Evolutionary conservation across 257 asterid species (phyloP), one percentile per base, ranked within the genome.

Genomic region (Apocynum venetum): DNA sequence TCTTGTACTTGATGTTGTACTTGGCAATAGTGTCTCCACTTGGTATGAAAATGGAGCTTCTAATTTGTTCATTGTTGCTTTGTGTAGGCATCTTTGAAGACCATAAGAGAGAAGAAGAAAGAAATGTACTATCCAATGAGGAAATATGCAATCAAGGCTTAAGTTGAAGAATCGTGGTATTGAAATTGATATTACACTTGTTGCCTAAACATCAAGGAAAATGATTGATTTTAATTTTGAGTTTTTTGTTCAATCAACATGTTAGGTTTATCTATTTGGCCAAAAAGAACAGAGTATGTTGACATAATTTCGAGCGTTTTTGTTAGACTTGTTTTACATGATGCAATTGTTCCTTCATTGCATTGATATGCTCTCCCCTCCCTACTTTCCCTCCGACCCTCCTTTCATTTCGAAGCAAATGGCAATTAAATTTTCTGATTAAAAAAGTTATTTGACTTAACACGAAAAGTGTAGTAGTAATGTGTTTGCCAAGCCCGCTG

Each of bases 81-180:
- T 79, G 44, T 86, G 77, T 72, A 92, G 96, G 93, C 83, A 35
- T 88, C 90, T 61, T 78, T 91, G 91, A 91, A 88, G 92, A 87
- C 95, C 0, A 93, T 86, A 60, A 88, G 84, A 81, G 80, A 88
- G 88, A 91, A 91, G 83, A 90, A 89, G 88, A 92, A 80, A 79
- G 97, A 89, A 80, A 89, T 80, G 91, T 92, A 88, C 80, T 92
- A 84, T 80, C 96, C 96, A 13, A 1, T 83, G 87, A 89, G 97
- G 56, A 92, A 92, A 83, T 92, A 86, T 77, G 96, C 97, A 8
- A 87, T 92, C 59, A 90, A 90, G 72, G 96, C 87, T 72, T 90
- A 85, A 83, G 17, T 60, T 78, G 1, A 56, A 40, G 43, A 13
- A 59, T 10, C n/a, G 36, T 35, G 46, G 71, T 38, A 38, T 15